These are phyloP conservation scores for Blastobotrys buckinghamii DNA, from an alignment of 1,139 yeast genomes.

Conservation along the genomic window DNA sequence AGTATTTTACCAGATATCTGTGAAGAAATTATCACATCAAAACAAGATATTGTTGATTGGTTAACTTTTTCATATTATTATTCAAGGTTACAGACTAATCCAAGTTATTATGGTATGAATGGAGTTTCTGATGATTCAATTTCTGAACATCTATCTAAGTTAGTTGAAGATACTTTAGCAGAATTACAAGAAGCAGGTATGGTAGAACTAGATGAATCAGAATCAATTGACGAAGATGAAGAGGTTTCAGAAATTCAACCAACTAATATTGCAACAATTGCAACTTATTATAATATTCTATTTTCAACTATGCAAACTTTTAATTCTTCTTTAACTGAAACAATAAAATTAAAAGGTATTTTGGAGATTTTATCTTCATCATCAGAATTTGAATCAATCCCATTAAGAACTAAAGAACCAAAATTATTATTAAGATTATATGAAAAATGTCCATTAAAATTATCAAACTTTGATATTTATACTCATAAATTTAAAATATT, in stretches of 20 bases:
- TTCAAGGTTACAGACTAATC: slow-evolving; percentile 72
- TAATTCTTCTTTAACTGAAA: slow-evolving; percentile 46
- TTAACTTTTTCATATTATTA: slow-evolving; percentile 79
- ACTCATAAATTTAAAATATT: slow-evolving; percentile 67
- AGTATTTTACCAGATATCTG: slow-evolving; percentile 66
- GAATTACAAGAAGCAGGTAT: slow-evolving; percentile 57
- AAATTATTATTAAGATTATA: slow-evolving; percentile 45
- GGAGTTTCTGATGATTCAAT: slow-evolving; percentile 62
- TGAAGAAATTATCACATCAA: slow-evolving; percentile 53
- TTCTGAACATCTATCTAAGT: slow-evolving; percentile 75
- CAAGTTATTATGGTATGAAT: slow-evolving; percentile 77
- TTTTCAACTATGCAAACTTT: slow-evolving; percentile 61
- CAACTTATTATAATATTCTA: slow-evolving; percentile 64
- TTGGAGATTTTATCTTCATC: slow-evolving; percentile 64
- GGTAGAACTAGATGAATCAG: slow-evolving; percentile 47
- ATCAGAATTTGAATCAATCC: slow-evolving; percentile 59
- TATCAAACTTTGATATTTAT: slow-evolving; percentile 38
- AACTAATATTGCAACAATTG: slow-evolving; percentile 63
- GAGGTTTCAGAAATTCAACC: slow-evolving; percentile 23
- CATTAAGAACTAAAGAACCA: slow-evolving; percentile 58
- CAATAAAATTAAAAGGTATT: slow-evolving; percentile 55
- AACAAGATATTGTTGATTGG: slow-evolving; percentile 91
- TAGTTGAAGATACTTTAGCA: slow-evolving; percentile 66
- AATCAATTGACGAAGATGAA: slow-evolving; percentile 30
- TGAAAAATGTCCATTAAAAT: slow-evolving; percentile 56